Percentiles rank a stretch among this genome's conserved stretches.
phyloP scores from a whole-genome alignment of 257 asterid species.

The Penstemon barbatus region DNA sequence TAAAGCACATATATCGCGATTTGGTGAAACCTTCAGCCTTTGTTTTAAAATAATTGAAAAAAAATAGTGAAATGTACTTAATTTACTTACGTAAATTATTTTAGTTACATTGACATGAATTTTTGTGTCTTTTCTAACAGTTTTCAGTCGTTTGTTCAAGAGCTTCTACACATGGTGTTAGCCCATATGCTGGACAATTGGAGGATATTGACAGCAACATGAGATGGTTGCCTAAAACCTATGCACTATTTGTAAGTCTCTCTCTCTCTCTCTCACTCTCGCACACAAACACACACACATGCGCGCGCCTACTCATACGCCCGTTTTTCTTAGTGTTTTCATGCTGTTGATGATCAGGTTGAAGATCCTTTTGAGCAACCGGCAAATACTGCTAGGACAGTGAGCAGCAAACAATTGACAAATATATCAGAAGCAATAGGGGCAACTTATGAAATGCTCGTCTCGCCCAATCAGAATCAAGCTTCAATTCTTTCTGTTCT shows the following conservation, averaged over 20 bases:
- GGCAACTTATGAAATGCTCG: slow-evolving; percentile 45
- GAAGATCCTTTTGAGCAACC: slow-evolving; percentile 99
- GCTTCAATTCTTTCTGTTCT: slow-evolving; percentile 39
- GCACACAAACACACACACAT: neutral
- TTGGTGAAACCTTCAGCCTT: neutral
- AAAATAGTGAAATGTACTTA: slow-evolving; percentile 19
- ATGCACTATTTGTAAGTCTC: slow-evolving; percentile 65
- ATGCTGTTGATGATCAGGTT: slow-evolving; percentile 49
- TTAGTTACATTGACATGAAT: slow-evolving; percentile 32
- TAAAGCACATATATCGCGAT: neutral
- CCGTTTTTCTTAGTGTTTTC: slow-evolving; percentile 5
- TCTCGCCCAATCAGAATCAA: slow-evolving; percentile 43
- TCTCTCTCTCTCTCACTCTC: slow-evolving; percentile 29
- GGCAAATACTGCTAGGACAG: slow-evolving; percentile 72
- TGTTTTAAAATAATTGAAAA: slow-evolving; percentile 5
- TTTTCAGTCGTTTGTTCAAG: slow-evolving; percentile 63
- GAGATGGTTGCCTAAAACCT: slow-evolving; percentile 96
- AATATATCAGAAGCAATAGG: slow-evolving; percentile 59
- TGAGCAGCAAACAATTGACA: slow-evolving; percentile 47
- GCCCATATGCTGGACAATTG: slow-evolving; percentile 62
- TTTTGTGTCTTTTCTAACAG: slow-evolving; percentile 48
- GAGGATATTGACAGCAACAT: slow-evolving; percentile 81
- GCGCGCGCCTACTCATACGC: neutral
- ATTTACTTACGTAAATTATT: slow-evolving; percentile 10
- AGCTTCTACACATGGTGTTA: slow-evolving; percentile 69